phyloP scores from a whole-genome alignment of 2,329 filamentous ascomycete genomes.

The Trichoderma hamatum region DNA sequence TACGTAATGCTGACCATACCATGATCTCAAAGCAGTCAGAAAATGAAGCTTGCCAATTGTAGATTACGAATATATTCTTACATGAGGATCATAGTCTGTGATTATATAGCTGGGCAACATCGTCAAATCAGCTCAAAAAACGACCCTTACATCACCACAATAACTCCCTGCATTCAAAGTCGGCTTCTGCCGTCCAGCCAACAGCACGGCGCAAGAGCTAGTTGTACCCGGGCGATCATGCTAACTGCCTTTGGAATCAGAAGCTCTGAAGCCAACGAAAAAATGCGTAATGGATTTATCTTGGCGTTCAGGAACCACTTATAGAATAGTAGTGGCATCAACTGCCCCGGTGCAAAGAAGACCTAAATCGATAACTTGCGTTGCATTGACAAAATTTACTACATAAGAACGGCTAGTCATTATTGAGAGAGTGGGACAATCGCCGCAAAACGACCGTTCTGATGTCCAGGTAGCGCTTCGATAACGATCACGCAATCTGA shows the following conservation, averaged over 20 bases:
- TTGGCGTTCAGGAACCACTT: background rate
- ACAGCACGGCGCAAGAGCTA: background rate
- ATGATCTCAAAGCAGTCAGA: background rate
- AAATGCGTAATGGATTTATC: background rate
- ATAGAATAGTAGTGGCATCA: background rate
- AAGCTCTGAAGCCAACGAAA: background rate
- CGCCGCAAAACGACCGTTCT: background rate
- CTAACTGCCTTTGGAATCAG: background rate
- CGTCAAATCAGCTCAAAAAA: background rate
- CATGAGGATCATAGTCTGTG: background rate
- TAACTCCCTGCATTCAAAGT: background rate
- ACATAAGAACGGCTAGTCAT: background rate
- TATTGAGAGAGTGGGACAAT: background rate
- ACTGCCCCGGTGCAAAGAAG: background rate
- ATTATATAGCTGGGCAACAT: background rate
- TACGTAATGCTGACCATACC: background rate
- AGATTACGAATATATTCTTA: background rate
- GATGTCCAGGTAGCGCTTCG: background rate
- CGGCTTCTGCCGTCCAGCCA: background rate
- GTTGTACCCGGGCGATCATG: background rate
- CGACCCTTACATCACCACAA: background rate
- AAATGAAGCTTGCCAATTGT: background rate
- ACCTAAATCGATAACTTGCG: background rate
- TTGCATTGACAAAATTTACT: background rate
- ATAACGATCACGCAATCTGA: slow-evolving; percentile 23